Evolutionary conservation across 257 asterid species (phyloP).

Genomic region (Nicotiana noctiflora): DNA sequence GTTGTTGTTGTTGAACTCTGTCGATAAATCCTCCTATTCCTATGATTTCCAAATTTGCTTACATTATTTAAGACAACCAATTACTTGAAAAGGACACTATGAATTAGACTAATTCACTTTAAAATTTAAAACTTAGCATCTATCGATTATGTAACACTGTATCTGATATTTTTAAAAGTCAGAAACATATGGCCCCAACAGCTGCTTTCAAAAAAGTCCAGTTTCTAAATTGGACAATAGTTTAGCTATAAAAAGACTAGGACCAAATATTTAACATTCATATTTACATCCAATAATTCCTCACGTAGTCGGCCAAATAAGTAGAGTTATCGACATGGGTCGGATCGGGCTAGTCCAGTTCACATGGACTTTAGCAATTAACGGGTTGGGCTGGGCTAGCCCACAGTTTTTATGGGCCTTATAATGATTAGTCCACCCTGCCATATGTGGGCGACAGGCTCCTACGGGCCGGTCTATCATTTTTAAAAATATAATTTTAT

Average conservation of each 20-base stretch:
- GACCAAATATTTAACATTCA: background rate
- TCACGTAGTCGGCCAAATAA: background rate
- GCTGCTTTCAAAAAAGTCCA: background rate
- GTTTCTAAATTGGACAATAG: background rate
- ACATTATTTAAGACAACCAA: background rate
- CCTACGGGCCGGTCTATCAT: too few species aligned
- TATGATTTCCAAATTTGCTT: background rate
- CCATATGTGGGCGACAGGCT: too few species aligned
- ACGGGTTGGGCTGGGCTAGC: too few species aligned
- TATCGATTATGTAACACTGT: background rate
- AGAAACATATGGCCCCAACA: background rate
- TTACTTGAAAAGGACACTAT: background rate
- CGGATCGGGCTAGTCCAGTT: too few species aligned
- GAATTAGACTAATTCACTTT: background rate
- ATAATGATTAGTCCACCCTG: too few species aligned
- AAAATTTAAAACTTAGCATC: too few species aligned
- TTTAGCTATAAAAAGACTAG: background rate
- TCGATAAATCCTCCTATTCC: too few species aligned
- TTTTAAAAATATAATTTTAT: too few species aligned
- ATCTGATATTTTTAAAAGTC: background rate
- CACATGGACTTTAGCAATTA: too few species aligned
- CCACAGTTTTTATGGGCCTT: too few species aligned
- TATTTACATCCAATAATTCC: conserved; percentile 3
- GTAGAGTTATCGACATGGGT: too few species aligned
- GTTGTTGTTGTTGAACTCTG: too few species aligned